Base-by-base conservation (phyloP, 352 stramenopile genomes). In the Globisporangium canariense region DNA sequence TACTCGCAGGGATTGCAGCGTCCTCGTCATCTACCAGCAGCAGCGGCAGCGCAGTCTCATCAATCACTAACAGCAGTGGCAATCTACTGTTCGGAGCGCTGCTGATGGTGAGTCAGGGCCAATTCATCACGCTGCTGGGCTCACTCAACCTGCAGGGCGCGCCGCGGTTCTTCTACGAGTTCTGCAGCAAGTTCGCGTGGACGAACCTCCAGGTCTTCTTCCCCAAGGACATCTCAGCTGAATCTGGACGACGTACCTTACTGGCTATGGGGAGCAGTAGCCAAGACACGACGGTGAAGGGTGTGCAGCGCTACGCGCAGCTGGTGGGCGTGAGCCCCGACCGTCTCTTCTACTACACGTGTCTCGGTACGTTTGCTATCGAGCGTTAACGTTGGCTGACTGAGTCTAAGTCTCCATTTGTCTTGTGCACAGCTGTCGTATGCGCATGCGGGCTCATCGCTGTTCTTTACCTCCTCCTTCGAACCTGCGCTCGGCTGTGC, bases 281-380 rank as follows among this genome's bases (percentile, higher is more conserved):
- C 14, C 18, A 45, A 7, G 28, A 51, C n/a, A 2, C 38, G 20
- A 16, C n/a, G 2, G 11, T 73, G 58, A 64, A 49, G 11, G 73
- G 73, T 2, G 72, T 85, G 51, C 68, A 62, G 50, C 74, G 73
- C n/a, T 85, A 83, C 49, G 66, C 74, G 18, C 67, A 68, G 20
- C 63, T 74, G 4, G 52, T 81, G 7, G 77, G 76, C 7, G 72
- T 81, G 38, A 59, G 73, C 11, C 66, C 76, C 3, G 55, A 78
- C 13, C 49, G 83, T 43, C 65, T 87, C 14, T 85, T 87, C 53
- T 81, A 78, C 64, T 85, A 83, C 69, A 83, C 76, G 4, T 62
- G 76, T 14, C 36, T 80, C 2, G 64, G 68, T 74, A 40, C n/a
- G 58, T 46, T 47, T 3, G n/a, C 9, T 41, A 14, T 14, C 13